A percentile compares a stretch with the other conserved stretches of the same genome.
Evolutionary conservation across 257 asterid genomes (phyloP).

Genomic region (Solanum chilense): DNA sequence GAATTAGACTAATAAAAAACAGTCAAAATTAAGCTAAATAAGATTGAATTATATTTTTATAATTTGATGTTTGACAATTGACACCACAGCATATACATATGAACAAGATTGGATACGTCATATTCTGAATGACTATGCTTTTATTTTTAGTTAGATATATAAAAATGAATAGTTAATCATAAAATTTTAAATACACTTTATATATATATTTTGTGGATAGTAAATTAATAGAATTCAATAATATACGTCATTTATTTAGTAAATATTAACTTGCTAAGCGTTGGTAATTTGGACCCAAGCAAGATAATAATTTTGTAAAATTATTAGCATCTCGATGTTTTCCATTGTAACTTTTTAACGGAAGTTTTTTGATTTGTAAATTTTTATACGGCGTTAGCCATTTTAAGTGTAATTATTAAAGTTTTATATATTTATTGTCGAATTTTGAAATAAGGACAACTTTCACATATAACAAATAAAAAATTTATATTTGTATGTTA

Average conservation of each 20-base stretch:
- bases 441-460: neutral
- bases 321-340: neutral
- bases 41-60: neutral
- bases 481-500: too few relatives aligned
- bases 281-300: neutral
- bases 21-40: neutral
- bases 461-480: too few relatives aligned
- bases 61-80: neutral
- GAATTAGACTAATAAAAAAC: neutral
- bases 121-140: neutral
- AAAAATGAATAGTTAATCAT: neutral
- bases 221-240: neutral
- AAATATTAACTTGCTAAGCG: neutral
- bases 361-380: neutral
- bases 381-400: neutral
- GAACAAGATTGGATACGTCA: neutral
- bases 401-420: accelerated
- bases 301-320: neutral
- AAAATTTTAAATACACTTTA: neutral
- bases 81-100: neutral
- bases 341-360: neutral
- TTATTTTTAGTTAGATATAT: neutral
- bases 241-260: neutral
- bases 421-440: neutral
- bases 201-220: neutral